These are phyloP conservation scores for Barbatosphaeria neglecta DNA, from an alignment of 495 filamentous ascomycete species.

Conservation along the genomic window DNA sequence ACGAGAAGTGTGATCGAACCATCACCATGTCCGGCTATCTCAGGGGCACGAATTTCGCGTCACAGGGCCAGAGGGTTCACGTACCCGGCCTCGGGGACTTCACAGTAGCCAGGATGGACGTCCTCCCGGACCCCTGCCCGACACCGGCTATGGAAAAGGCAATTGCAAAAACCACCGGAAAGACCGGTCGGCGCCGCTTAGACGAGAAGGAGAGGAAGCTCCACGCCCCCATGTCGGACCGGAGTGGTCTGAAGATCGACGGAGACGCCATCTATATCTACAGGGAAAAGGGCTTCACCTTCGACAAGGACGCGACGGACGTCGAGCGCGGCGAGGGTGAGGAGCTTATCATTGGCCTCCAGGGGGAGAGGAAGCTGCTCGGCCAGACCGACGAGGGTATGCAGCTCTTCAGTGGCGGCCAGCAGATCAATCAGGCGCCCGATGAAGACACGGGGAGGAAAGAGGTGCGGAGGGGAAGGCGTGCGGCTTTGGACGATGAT, in stretches of 20 bases:
- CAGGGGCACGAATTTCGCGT: conserved; percentile 88
- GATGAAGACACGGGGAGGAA: conserved; percentile 62
- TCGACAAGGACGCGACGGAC: conserved; percentile 57
- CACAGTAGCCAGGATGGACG: conserved; percentile 70
- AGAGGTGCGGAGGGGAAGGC: conserved; percentile 51
- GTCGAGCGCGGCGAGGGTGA: conserved; percentile 80
- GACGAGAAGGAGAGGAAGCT: conserved; percentile 94
- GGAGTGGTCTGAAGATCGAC: conserved; percentile 69
- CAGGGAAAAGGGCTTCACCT: conserved; percentile 53
- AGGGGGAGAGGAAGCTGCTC: conserved; percentile 70
- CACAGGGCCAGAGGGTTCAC: conserved; percentile 77
- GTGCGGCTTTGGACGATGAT: conserved; percentile 50
- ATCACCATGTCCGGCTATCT: conserved; percentile 90
- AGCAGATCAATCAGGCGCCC: conserved; percentile 48
- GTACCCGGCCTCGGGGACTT: conserved; percentile 92
- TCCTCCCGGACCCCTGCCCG: conserved; percentile 86
- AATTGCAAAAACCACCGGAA: conserved; percentile 68
- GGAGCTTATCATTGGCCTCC: conserved; percentile 81
- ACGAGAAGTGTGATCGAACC: conserved; percentile 79
- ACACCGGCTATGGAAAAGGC: conserved; percentile 85
- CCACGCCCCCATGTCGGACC: conserved; percentile 95
- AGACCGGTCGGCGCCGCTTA: conserved; percentile 58
- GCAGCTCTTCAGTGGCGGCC: conserved; percentile 69
- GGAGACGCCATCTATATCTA: conserved; percentile 49
- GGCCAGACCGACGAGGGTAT: conserved; percentile 72